Evolutionary conservation across 2,329 filamentous ascomycete species (phyloP).

Genomic region (Capronia coronata): DNA sequence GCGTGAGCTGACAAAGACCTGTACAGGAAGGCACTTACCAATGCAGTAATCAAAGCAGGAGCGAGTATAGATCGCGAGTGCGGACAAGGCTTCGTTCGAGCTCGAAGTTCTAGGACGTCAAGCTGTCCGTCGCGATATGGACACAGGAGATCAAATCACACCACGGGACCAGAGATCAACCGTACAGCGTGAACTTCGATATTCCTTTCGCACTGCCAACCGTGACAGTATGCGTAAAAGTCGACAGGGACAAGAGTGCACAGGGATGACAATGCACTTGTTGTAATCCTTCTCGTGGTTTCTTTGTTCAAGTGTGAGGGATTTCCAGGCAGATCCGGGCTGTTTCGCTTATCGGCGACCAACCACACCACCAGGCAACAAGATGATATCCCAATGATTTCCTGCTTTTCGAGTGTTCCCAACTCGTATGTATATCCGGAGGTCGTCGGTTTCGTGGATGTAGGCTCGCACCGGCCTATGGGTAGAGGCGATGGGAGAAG

Average conservation of each 20-base stretch:
- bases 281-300: conserved; percentile 10
- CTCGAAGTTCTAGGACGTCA: background rate
- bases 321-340: conserved; percentile 18
- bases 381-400: conserved; percentile 3
- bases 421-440: conserved; percentile 10
- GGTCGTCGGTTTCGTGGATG: conserved; percentile 3
- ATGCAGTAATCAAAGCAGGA: conserved; percentile 9
- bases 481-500: conserved; percentile 3
- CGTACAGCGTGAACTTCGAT: conserved; percentile 22
- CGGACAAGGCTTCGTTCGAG: background rate
- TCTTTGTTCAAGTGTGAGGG: conserved; percentile 15
- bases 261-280: conserved; percentile 15
- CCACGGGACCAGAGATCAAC: conserved; percentile 28
- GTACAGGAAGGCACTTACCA: conserved; percentile 16
- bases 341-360: conserved; percentile 18
- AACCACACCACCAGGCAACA: conserved; percentile 3
- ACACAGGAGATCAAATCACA: conserved; percentile 12
- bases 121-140: conserved; percentile 1
- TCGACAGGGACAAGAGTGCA: conserved; percentile 3
- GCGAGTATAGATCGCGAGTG: conserved; percentile 2
- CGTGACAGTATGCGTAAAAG: conserved; percentile 2
- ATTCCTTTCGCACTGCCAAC: conserved; percentile 3
- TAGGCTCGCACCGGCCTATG: conserved; percentile 23
- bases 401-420: conserved; percentile 7
- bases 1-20: conserved; percentile 2